A percentile compares a stretch with the other conserved stretches of the same genome.
phyloP scores from a whole-genome alignment of 73 alveolate genomes.

The Diophrys appendiculata region DNA sequence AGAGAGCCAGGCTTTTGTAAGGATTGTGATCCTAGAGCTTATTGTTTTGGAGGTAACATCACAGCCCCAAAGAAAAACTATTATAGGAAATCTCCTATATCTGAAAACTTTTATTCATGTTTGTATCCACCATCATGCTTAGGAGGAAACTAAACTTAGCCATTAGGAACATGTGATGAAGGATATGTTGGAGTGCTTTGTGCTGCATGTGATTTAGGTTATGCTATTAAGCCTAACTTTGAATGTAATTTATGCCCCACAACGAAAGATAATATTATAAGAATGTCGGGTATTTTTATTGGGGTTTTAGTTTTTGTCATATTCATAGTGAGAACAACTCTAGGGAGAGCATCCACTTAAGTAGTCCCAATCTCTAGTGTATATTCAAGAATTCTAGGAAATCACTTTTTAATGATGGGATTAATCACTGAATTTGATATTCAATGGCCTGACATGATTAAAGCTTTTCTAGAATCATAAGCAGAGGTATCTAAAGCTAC shows the following conservation, averaged over 20 bases:
- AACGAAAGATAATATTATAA: too few species aligned
- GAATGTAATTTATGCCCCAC: background rate
- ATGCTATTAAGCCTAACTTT: slow-evolving; percentile 42
- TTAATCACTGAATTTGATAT: slow-evolving; percentile 60
- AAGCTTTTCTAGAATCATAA: slow-evolving; percentile 22
- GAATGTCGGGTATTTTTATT: too few species aligned
- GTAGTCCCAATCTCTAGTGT: slow-evolving; percentile 50
- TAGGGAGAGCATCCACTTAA: slow-evolving; percentile 53
- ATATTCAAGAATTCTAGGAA: slow-evolving; percentile 56
- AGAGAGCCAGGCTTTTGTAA: background rate
- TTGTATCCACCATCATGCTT: background rate
- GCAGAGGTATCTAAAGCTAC: slow-evolving; percentile 32
- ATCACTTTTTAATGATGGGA: slow-evolving; percentile 49
- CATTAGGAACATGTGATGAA: slow-evolving; percentile 61
- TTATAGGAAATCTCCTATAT: background rate
- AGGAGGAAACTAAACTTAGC: slow-evolving; percentile 14
- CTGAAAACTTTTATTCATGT: background rate
- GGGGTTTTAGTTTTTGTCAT: slow-evolving; percentile 7
- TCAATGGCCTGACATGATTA: slow-evolving; percentile 59
- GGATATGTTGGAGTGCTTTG: slow-evolving; percentile 71
- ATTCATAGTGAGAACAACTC: slow-evolving; percentile 41
- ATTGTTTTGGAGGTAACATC: slow-evolving; percentile 1
- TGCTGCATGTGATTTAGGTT: slow-evolving; percentile 69
- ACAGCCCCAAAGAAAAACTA: background rate
- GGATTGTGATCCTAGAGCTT: background rate